Evolutionary conservation across 306 rosid species (phyloP).

Genomic region (Leucaena leucocephala): DNA sequence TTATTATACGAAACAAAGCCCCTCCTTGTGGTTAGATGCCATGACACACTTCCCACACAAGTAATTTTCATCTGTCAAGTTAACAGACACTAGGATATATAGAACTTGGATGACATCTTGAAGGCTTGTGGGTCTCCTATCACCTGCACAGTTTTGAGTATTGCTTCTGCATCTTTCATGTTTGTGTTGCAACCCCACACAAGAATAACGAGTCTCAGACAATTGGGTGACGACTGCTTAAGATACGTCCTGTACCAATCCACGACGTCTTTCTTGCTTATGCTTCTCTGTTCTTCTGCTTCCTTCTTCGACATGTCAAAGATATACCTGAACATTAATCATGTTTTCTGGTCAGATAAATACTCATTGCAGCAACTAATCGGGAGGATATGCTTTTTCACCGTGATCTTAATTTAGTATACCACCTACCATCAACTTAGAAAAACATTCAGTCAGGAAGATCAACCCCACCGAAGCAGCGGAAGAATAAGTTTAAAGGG

Average conservation of each 20-base stretch:
- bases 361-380: slow-evolving; percentile 20
- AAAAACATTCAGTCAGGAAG: too few relatives aligned
- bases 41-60: neutral
- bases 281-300: slow-evolving; percentile 68
- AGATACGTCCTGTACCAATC: slow-evolving; percentile 72
- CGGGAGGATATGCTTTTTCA: too few relatives aligned
- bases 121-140: slow-evolving; percentile 60
- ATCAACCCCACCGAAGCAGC: too few relatives aligned
- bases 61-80: neutral
- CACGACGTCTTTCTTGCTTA: slow-evolving; percentile 66
- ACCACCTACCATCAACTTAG: neutral
- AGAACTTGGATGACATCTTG: slow-evolving; percentile 68
- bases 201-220: slow-evolving; percentile 68
- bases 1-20: slow-evolving; percentile 27
- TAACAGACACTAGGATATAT: slow-evolving; percentile 64
- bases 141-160: slow-evolving; percentile 40
- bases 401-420: too few relatives aligned
- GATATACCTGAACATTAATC: slow-evolving; percentile 62
- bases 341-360: slow-evolving; percentile 23
- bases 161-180: slow-evolving; percentile 54
- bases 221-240: slow-evolving; percentile 66
- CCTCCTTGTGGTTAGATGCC: slow-evolving; percentile 9
- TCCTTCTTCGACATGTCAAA: slow-evolving; percentile 76
- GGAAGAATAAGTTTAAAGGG: too few relatives aligned
- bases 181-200: slow-evolving; percentile 91